phyloP scores from a whole-genome alignment of 179 eudicot species.

The Actinidia chinensis region DNA sequence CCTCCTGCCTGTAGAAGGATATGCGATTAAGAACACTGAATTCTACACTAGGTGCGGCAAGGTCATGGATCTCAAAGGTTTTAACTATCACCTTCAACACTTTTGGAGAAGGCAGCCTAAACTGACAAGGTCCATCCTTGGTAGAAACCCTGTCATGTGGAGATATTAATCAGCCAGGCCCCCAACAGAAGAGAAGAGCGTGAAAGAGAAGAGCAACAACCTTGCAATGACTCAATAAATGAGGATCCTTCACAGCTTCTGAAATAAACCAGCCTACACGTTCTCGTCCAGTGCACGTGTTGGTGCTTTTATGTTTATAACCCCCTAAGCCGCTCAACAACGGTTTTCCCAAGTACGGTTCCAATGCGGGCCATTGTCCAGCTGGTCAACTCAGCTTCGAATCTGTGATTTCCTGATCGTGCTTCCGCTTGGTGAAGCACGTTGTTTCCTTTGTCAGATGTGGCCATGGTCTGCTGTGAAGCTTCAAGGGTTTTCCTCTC shows the following conservation, averaged over 20 bases:
- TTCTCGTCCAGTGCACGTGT: constrained; percentile 59
- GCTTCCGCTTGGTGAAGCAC: constrained; percentile 46
- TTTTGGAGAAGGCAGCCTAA: constrained; percentile 37
- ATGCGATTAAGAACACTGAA: constrained; percentile 94
- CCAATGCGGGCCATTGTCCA: constrained; percentile 54
- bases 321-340: constrained; percentile 29
- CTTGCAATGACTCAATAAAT: constrained; percentile 12
- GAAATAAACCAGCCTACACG: constrained; percentile 30
- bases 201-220: constrained; percentile 23
- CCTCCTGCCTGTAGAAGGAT: constrained; percentile 74
- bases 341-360: constrained; percentile 25
- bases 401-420: constrained; percentile 48
- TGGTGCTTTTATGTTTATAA: constrained; percentile 66
- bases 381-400: constrained; percentile 43
- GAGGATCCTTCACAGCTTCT: constrained; percentile 24
- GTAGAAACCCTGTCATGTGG: constrained; percentile 59
- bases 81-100: constrained; percentile 26
- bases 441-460: constrained; percentile 55
- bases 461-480: constrained; percentile 74
- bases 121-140: constrained; percentile 51
- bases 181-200: constrained; percentile 33
- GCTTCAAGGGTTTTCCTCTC: constrained; percentile 26
- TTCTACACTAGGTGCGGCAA: constrained; percentile 73
- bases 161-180: constrained; percentile 44
- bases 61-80: constrained; percentile 17